Evolutionary conservation across 257 asterid genomes (phyloP).

Genomic region (Lithospermum erythrorhizon): DNA sequence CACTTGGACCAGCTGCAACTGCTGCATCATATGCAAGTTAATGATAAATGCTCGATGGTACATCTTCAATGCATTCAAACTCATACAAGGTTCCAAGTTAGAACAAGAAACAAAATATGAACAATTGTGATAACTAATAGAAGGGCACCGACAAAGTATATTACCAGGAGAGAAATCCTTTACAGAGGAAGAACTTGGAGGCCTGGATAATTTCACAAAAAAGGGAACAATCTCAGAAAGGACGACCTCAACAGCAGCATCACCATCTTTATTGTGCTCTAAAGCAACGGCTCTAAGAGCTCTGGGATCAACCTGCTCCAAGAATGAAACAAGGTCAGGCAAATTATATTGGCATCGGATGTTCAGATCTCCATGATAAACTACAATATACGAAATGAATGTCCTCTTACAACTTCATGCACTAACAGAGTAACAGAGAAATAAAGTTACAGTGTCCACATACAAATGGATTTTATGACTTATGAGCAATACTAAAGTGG

Average conservation of each 20-base stretch:
- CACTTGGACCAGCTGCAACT: background rate
- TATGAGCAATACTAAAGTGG: too few species aligned
- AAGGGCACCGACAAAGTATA: too few species aligned
- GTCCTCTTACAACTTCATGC: background rate
- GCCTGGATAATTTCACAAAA: conserved; percentile 24
- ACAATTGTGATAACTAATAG: background rate
- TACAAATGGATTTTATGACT: too few species aligned
- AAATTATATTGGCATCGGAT: too few species aligned
- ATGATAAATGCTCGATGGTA: background rate
- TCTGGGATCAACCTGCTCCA: conserved; percentile 58
- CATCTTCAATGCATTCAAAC: background rate
- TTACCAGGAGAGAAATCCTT: conserved; percentile 2
- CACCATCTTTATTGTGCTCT: conserved; percentile 61
- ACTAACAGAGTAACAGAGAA: background rate
- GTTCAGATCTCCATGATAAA: too few species aligned
- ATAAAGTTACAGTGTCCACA: background rate
- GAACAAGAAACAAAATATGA: background rate
- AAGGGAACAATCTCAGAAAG: conserved; percentile 62
- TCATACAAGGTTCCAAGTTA: background rate
- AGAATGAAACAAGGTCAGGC: background rate
- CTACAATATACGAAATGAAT: background rate
- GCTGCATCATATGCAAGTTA: background rate
- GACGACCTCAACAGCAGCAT: conserved; percentile 62
- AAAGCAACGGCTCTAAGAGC: conserved; percentile 71
- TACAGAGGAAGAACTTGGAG: conserved; percentile 19